Evolutionary conservation across 73 alveolate species (phyloP), one percentile per base, ranked within the genome.

Genomic region (Stentor roeselii): DNA sequence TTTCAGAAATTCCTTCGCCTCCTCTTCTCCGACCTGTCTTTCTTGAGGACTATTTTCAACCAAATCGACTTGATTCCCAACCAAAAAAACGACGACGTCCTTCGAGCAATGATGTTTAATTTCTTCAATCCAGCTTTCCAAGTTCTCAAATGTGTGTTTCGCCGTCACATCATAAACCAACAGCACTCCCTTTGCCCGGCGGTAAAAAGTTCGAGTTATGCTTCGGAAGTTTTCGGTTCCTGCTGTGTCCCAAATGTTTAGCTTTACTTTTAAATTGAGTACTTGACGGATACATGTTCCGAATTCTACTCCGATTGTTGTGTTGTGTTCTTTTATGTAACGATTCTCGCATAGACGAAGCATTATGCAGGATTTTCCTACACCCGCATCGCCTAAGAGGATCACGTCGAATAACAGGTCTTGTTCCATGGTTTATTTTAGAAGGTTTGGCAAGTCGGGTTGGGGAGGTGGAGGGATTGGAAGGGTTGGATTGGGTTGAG

Each of bases 201-300:
- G 86, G 83, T 93, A 95, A 86, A 93, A 95, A 27, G 90, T 93
- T n/a, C 80, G 76, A 82, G 96, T 87, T n/a, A 94, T 36, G 60
- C 83, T 75, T 91, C 94, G 89, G 93, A 97, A 78, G 94, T 99
- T 40, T 95, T 98, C 89, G 93, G 95, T 30, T 98, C 99, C 67
- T 50, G 67, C 67, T 11, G 67, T 50, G 67, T 50, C 67, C 6
- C 67, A 50, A 21, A 50, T 50, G 6, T 78, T 36, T 40, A 50
- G 21, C 30, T 50, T 6, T 6, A 50, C 21, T 50, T 50, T 50
- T 6, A 11, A 11, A 21, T 50, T 50, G 21, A 50, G 67, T 50
- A 21, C 6, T 50, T 11, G 21, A 11, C 67, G 67, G 30, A 11
- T 50, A n/a, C n/a, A n/a, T 6, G 67, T 21, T 50, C 67, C 67